These are phyloP conservation scores for Colletotrichum nymphaeae DNA, from an alignment of 2,329 filamentous ascomycete genomes.

Conservation along the genomic window DNA sequence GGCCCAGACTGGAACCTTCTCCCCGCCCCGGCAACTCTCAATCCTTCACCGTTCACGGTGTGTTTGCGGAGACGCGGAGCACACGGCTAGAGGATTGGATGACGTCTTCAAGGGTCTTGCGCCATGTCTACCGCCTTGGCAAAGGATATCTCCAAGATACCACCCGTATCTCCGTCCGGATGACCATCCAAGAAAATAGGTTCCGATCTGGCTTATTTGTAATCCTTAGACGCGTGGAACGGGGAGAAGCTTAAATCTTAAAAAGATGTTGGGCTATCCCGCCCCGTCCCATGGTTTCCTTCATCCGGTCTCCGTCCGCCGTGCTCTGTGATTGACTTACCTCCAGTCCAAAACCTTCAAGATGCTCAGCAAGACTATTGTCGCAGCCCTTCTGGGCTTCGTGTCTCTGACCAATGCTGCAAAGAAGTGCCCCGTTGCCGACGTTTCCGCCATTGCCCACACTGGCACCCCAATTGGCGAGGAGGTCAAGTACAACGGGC, in stretches of 20 bases:
- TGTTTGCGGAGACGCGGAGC: neutral
- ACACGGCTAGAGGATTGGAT: conserved; percentile 11
- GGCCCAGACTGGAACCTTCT: conserved; percentile 1
- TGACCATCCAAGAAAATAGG: neutral
- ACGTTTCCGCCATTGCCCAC: conserved; percentile 27
- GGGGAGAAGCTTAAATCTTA: conserved; percentile 16
- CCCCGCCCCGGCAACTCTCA: conserved; percentile 4
- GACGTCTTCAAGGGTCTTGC: conserved; percentile 18
- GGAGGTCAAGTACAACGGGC: conserved; percentile 17
- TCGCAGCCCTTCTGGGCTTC: conserved; percentile 9
- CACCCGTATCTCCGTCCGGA: neutral
- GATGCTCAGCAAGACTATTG: conserved; percentile 26
- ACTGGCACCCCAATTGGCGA: conserved; percentile 31
- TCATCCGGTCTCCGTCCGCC: neutral
- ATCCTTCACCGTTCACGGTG: conserved; percentile 1
- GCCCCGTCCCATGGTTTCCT: neutral
- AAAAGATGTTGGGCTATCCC: neutral
- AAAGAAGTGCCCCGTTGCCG: conserved; percentile 19
- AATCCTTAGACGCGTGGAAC: conserved; percentile 9
- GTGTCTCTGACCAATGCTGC: conserved; percentile 12
- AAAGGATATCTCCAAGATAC: neutral
- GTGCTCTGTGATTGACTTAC: neutral
- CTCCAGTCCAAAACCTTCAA: neutral
- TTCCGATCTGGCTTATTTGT: conserved; percentile 20
- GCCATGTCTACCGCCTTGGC: neutral